Percentiles rank a stretch among this genome's conserved stretches.
These are phyloP conservation scores for Didymella glomerata DNA, from an alignment of 2,329 filamentous ascomycete genomes.

Conservation along the genomic window DNA sequence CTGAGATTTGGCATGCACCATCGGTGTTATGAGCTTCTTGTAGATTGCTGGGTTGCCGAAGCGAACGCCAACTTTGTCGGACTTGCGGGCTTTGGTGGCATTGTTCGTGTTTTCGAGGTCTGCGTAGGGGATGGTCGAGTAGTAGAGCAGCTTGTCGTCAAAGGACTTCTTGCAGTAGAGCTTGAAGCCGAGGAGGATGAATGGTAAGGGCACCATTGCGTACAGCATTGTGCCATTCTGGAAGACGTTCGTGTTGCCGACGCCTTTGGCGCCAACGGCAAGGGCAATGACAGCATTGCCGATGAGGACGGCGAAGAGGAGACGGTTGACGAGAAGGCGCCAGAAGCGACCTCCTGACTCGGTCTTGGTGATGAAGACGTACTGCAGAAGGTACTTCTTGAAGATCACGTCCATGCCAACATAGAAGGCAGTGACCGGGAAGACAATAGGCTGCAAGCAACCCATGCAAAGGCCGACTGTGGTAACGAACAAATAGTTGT, in stretches of 20 bases:
- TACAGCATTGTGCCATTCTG: constrained; percentile 65
- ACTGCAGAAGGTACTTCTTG: constrained; percentile 86
- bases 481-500: constrained; percentile 93
- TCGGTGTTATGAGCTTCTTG: constrained; percentile 68
- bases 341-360: constrained; percentile 94
- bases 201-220: constrained; percentile 75
- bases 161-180: constrained; percentile 78
- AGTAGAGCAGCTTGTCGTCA: constrained; percentile 82
- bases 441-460: constrained; percentile 83
- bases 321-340: constrained; percentile 89
- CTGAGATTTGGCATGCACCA: constrained; percentile 91
- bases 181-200: constrained; percentile 85
- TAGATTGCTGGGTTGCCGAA: constrained; percentile 94
- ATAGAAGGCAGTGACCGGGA: constrained; percentile 87
- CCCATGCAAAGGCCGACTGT: constrained; percentile 87
- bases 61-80: constrained; percentile 73
- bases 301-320: constrained; percentile 81
- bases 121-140: constrained; percentile 67
- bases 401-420: constrained; percentile 85
- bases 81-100: constrained; percentile 44
- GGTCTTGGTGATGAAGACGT: constrained; percentile 95
- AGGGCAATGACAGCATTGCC: constrained; percentile 81
- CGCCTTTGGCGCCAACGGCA: constrained; percentile 74
- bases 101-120: constrained; percentile 60
- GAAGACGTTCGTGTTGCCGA: constrained; percentile 52